These are phyloP conservation scores for Talaromyces islandicus DNA, from an alignment of 2,329 filamentous ascomycete genomes.

Conservation along the genomic window DNA sequence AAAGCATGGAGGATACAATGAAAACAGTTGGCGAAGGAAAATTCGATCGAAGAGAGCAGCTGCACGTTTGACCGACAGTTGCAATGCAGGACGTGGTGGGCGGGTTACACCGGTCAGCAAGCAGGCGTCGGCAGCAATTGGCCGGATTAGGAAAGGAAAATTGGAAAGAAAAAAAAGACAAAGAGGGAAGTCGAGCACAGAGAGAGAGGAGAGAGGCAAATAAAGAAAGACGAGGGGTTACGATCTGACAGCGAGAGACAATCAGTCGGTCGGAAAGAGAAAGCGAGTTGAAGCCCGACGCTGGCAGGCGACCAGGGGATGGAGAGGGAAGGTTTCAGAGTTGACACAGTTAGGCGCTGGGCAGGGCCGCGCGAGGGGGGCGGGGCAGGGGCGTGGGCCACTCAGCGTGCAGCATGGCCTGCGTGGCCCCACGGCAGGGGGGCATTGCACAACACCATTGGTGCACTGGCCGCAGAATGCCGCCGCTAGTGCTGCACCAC, in stretches of 20 bases:
- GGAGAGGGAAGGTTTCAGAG: background rate
- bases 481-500: background rate
- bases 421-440: background rate
- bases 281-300: background rate
- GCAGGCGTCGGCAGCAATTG: background rate
- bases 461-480: background rate
- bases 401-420: background rate
- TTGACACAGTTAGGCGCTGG: background rate
- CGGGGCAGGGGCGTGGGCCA: background rate
- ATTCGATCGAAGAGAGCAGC: background rate
- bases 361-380: background rate
- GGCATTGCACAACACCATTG: background rate
- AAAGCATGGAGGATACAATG: conserved; percentile 7
- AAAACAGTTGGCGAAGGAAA: too few species aligned
- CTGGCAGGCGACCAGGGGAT: background rate
- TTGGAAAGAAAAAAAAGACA: background rate
- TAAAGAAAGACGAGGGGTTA: background rate
- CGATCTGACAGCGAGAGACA: background rate
- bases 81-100: background rate
- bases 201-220: background rate
- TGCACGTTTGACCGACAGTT: background rate
- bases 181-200: background rate
- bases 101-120: background rate
- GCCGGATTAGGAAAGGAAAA: too few species aligned
- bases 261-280: background rate